A percentile compares a stretch with the other conserved stretches of the same genome.
These are phyloP conservation scores for Phylloporus sp. DNA, from an alignment of 768 basidiomycete genomes.

Conservation along the genomic window DNA sequence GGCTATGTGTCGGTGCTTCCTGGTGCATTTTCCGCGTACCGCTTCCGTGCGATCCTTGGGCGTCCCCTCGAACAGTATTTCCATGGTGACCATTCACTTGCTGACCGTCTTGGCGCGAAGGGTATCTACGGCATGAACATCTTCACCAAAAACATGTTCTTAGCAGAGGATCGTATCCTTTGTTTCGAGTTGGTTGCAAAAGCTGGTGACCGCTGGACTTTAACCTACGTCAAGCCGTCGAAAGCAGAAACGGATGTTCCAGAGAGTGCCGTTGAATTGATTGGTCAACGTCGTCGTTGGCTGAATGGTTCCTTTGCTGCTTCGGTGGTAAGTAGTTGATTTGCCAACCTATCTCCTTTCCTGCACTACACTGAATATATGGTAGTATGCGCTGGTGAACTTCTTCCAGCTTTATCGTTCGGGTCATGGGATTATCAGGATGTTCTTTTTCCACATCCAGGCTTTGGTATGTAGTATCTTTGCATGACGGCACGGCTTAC, in stretches of 20 bases:
- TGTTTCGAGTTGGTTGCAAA: conserved; percentile 98
- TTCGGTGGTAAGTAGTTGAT: conserved; percentile 58
- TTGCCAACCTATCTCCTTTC: not conserved
- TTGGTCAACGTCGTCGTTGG: conserved; percentile 95
- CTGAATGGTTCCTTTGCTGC: conserved; percentile 95
- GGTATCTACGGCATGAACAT: conserved; percentile 97
- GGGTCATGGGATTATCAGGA: conserved; percentile 81
- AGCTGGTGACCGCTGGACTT: conserved; percentile 77
- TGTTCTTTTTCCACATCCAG: conserved; percentile 97
- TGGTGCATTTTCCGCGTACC: conserved; percentile 95
- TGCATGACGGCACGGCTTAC: not conserved
- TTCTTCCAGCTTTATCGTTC: conserved; percentile 88
- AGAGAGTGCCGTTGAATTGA: conserved; percentile 85
- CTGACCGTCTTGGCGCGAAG: conserved; percentile 86
- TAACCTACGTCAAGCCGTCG: conserved; percentile 89
- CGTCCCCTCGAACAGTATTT: conserved; percentile 82
- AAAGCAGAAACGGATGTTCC: conserved; percentile 98
- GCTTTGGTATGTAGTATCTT: conserved; percentile 56
- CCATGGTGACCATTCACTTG: conserved; percentile 84
- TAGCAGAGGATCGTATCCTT: conserved; percentile 93
- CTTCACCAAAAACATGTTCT: conserved; percentile 90
- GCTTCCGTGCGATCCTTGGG: conserved; percentile 88
- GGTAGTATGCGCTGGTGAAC: conserved; percentile 85
- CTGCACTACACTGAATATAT: not conserved
- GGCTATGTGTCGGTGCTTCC: conserved; percentile 95